Evolutionary conservation across 2,329 filamentous ascomycete genomes (phyloP).

Genomic region (Ceratocystis cacaofunesta): DNA sequence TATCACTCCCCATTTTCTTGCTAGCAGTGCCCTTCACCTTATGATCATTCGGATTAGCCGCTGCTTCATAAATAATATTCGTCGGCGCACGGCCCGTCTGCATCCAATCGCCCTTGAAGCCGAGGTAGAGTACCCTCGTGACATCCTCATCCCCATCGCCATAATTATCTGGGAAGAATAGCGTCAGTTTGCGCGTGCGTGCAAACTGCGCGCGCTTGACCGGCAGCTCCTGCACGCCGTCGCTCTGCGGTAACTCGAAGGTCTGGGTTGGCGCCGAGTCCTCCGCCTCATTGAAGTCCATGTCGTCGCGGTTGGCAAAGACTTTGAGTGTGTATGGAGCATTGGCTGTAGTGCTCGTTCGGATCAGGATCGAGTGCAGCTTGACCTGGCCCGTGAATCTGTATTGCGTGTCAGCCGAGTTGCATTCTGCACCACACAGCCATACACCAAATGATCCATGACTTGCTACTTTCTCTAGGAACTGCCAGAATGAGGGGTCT

Average conservation of each 20-base stretch:
- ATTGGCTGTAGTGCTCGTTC: constrained; percentile 53
- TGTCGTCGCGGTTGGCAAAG: constrained; percentile 70
- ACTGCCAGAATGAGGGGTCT: constrained; percentile 22
- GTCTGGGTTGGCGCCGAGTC: constrained; percentile 58
- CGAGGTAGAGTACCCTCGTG: constrained; percentile 66
- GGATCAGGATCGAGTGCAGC: constrained; percentile 75
- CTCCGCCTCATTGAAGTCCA: constrained; percentile 68
- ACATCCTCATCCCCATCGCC: constrained; percentile 64
- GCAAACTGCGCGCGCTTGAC: constrained; percentile 83
- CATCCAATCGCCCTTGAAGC: constrained; percentile 92
- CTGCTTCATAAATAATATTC: constrained; percentile 84
- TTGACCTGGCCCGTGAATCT: constrained; percentile 92
- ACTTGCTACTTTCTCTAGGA: too few species aligned
- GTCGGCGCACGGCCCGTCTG: constrained; percentile 55
- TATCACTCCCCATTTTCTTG: constrained; percentile 40
- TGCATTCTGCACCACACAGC: not conserved
- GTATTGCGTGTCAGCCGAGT: constrained; percentile 11
- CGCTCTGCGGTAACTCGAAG: constrained; percentile 61
- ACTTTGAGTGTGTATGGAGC: constrained; percentile 76
- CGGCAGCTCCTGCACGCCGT: constrained; percentile 72
- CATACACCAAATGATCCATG: too few species aligned
- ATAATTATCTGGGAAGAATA: constrained; percentile 92
- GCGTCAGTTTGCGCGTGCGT: constrained; percentile 61
- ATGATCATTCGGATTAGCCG: constrained; percentile 83
- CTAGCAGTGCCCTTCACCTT: constrained; percentile 43